Evolutionary conservation across 768 basidiomycete species (phyloP), one percentile per base, ranked within the genome.

Genomic region (Scleroderma citrinum): DNA sequence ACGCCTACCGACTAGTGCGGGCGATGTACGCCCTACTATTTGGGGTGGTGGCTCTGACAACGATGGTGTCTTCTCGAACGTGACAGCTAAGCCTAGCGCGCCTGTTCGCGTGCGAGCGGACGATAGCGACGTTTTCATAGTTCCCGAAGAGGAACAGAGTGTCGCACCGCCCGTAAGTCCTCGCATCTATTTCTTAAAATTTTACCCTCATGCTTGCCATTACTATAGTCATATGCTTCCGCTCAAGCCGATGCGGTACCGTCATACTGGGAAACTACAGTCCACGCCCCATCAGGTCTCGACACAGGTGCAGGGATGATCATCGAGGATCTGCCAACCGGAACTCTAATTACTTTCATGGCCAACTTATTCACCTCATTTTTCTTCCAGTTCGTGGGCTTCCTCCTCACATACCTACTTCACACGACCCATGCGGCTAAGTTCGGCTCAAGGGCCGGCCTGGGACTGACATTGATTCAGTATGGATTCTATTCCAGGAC

Each of bases 361-460:
- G 73, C 81, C 69, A 92, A 90, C 67, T 64, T 86, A 48, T 78
- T 93, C 71, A 83, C 91, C 49, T 94, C 92, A 7, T 87, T 87
- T 71, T 92, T 93, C 71, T 98, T 99, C 85, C 93, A 97, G 69
- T 94, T 97, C 66, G 78, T 95, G 59, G 94, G 91, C 45, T 92
- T 89, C 75, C 68, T 87, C 51, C 78, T 99, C 70, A 96, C 94
- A 1, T 96, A 92, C 61, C 83, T 97, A 57, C 82, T 98, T 2
- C 87, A 89, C 69, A 84, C 83, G 12, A 86, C 92, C 1, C 94
- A 98, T 62, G 92, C 96, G 1, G 90, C 87, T 52, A 94, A 93
- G 66, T 90, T 80, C 62, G 96, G 96, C 44, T 92, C 91, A 14
- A 85, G 92, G 38, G 92, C 92, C 0, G 95, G 95, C 26, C 81